Percentiles rank a stretch among this genome's conserved stretches.
Evolutionary conservation across 2,329 filamentous ascomycete genomes (phyloP).

Genomic region (Verticillium alfalfae): DNA sequence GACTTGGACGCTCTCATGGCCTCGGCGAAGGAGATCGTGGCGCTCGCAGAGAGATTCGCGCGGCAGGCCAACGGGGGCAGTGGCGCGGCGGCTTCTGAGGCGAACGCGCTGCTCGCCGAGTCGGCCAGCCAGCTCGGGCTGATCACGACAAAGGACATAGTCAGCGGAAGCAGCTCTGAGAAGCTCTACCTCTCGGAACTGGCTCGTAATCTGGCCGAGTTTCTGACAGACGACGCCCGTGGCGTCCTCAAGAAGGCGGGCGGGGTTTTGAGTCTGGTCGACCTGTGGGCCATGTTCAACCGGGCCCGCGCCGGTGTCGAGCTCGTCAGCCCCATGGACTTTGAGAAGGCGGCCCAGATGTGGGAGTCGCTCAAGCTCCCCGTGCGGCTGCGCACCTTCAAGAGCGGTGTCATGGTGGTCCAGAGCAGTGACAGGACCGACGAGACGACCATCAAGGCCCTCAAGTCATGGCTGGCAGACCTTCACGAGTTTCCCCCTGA

Average conservation of each 20-base stretch:
- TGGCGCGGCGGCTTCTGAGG: slow-evolving; percentile 60
- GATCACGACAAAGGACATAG: slow-evolving; percentile 92
- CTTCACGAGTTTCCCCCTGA: slow-evolving; percentile 62
- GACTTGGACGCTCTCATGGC: slow-evolving; percentile 96
- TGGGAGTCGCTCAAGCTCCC: slow-evolving; percentile 88
- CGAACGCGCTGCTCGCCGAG: slow-evolving; percentile 70
- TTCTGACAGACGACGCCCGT: slow-evolving; percentile 76
- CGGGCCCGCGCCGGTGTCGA: slow-evolving; percentile 89
- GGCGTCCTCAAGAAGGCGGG: slow-evolving; percentile 75
- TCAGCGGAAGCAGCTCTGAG: slow-evolving; percentile 67
- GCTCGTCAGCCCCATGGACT: slow-evolving; percentile 84
- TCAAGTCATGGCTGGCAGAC: slow-evolving; percentile 73
- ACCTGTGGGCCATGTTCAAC: slow-evolving; percentile 94
- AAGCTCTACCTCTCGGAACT: slow-evolving; percentile 86
- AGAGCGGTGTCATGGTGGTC: slow-evolving; percentile 89
- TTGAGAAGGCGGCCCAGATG: slow-evolving; percentile 79
- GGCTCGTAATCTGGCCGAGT: slow-evolving; percentile 79
- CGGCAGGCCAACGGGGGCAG: slow-evolving; percentile 57
- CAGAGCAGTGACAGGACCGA: slow-evolving; percentile 85
- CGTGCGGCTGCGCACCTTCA: slow-evolving; percentile 81
- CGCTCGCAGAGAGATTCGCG: slow-evolving; percentile 83
- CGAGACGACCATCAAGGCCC: slow-evolving; percentile 74
- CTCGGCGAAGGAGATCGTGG: slow-evolving; percentile 92
- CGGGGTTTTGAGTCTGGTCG: slow-evolving; percentile 83
- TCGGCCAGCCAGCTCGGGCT: slow-evolving; percentile 80